Conservation (phyloP, 2,329 filamentous ascomycete species). For the Botrytis aclada region DNA sequence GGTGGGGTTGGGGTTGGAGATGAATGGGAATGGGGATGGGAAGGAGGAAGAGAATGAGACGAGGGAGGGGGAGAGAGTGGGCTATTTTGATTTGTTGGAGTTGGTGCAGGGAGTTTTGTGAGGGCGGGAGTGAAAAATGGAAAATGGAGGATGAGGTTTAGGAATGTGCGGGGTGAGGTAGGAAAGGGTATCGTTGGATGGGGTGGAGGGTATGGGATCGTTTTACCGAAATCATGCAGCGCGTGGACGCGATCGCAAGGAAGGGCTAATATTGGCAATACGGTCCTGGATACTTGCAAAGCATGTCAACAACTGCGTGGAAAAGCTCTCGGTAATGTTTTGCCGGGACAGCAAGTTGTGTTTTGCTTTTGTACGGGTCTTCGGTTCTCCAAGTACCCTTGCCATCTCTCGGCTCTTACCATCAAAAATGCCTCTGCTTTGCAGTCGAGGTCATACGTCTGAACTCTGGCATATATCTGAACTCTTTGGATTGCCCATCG, state of each 20-base stretch:
- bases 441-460: too few relatives aligned
- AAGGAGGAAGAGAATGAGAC: too few relatives aligned
- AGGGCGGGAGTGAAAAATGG: conserved; percentile 16
- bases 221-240: neutral
- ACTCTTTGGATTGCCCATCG: too few relatives aligned
- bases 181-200: rapidly evolving
- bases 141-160: neutral
- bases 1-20: conserved; percentile 58
- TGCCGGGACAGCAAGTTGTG: too few relatives aligned
- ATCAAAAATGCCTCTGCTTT: neutral
- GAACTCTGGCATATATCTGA: neutral
- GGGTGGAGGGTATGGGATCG: neutral
- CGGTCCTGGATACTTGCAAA: neutral
- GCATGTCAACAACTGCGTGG: neutral
- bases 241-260: neutral
- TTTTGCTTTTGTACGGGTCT: neutral
- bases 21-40: conserved; percentile 52
- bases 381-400: too few relatives aligned
- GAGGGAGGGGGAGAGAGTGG: conserved; percentile 44
- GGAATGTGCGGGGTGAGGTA: neutral
- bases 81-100: conserved; percentile 64
- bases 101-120: conserved; percentile 53
- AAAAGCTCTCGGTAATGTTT: too few relatives aligned
- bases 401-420: neutral
- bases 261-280: neutral